A percentile compares a stretch with the other conserved stretches of the same genome.
Conservation (phyloP, 2,329 filamentous ascomycete genomes). For the Aspergillus hiratsukae region DNA sequence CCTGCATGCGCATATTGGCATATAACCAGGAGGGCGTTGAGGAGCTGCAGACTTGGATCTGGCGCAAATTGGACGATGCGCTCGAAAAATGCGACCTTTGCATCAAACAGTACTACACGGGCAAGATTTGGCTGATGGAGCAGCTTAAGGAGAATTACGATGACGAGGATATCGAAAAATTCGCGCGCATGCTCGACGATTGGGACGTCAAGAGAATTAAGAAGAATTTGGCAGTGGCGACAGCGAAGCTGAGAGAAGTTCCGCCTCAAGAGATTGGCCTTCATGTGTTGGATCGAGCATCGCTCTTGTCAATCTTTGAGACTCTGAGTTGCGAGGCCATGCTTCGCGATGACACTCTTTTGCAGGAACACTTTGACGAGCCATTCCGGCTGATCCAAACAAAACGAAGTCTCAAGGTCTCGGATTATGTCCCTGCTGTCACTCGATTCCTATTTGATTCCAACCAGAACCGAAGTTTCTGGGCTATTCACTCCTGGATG, state of each 20-base stretch:
- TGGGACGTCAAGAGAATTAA: slow-evolving; percentile 61
- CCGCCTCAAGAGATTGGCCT: slow-evolving; percentile 50
- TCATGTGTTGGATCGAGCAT: slow-evolving; percentile 50
- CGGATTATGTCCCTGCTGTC: slow-evolving; percentile 73
- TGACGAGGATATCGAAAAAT: slow-evolving; percentile 44
- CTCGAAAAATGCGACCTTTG: slow-evolving; percentile 65
- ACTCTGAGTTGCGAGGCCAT: slow-evolving; percentile 79
- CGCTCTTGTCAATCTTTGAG: slow-evolving; percentile 81
- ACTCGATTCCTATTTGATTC: slow-evolving; percentile 77
- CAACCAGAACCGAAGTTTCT: slow-evolving; percentile 59
- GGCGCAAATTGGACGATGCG: slow-evolving; percentile 52
- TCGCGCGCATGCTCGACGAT: slow-evolving; percentile 55
- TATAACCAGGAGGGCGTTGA: slow-evolving; percentile 59
- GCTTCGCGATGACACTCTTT: slow-evolving; percentile 53
- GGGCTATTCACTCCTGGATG: slow-evolving; percentile 67
- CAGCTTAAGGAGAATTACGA: slow-evolving; percentile 55
- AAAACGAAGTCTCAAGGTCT: slow-evolving; percentile 72
- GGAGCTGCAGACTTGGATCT: slow-evolving; percentile 58
- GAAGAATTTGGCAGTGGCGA: slow-evolving; percentile 55
- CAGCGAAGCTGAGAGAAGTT: slow-evolving; percentile 48
- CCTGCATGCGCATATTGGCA: slow-evolving; percentile 65
- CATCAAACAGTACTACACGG: slow-evolving; percentile 69
- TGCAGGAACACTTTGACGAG: slow-evolving; percentile 65
- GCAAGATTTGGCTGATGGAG: slow-evolving; percentile 59
- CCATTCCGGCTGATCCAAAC: slow-evolving; percentile 78